Evolutionary conservation across 2,329 filamentous ascomycete species (phyloP), one percentile per base, ranked within the genome.

Genomic region (Aspergillus chevalieri): DNA sequence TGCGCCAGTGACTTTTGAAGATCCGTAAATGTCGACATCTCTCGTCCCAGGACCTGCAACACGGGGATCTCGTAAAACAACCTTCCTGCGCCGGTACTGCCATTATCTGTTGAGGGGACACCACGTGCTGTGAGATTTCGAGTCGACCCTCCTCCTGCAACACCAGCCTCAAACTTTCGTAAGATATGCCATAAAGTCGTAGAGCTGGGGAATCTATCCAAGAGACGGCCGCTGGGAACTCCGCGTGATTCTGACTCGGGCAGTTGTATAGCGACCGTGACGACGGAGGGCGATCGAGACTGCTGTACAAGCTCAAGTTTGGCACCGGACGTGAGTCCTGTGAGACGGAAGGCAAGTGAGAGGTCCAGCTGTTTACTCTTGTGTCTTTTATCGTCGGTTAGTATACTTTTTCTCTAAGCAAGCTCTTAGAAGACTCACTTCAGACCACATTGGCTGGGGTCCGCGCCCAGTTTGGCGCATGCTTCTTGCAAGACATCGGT

Each of bases 251-350:
- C 86, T 19, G 84, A 81, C 33, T 84, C 78, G 3, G 89, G 88
- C 24, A 96, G 75, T 64, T 95, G 88, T 10, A 98, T 75, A n/a
- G 89, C 92, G 39, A 98, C 86, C 38, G 86, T 90, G 49, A 98
- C 86, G 44, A 86, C 86, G 1, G 89, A 85, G 0, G 91, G 86
- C 0, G 90, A 93, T 50, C 88, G 87, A 43, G 91, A 93, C 51
- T 86, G 84, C 64, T 89, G 84, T 19, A 96, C 86, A 45, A 98
- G 86, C 65, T 97, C 91, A 51, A 98, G 82, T 65, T 94, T 95
- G 51, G 93, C 92, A 53, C 93, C 93, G 34, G 88, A 81, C 10
- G 80, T 78, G 5, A 98, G 84, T 45, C 90, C 89, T 4, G 90
- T 86, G 24, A 92, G 82, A 44, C 92, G 85, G 66, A 91, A 89